Evolutionary conservation across 306 rosid genomes (phyloP), one percentile per base, ranked within the genome.

Genomic region (Gastrolobium villosum): DNA sequence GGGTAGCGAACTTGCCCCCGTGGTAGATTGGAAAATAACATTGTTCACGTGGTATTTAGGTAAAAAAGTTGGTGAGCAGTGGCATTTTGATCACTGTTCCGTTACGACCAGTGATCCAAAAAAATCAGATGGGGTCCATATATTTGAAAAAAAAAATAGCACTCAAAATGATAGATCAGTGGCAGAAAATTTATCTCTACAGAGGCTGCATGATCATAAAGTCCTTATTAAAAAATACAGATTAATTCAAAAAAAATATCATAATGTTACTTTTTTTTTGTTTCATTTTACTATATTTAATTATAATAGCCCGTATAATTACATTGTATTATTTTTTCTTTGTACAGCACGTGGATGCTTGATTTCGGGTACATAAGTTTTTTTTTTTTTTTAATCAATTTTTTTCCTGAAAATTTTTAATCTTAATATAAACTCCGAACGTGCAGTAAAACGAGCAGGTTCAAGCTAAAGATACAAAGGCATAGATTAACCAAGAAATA

Each of bases 391-490:
- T 2, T 0, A 8, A 45, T 41, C 37, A 9, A 2, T 5, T 13
- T 31, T 45, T 45, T 0, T 3, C 32, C 32, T 10, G 46, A 0
- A 67, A 45, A 7, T 2, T 69, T 49, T 44, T 35, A 79, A 70
- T 78, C 44, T 46, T n/a, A 72, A 35, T 64, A 64, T 32, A 36
- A 26, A 35, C 26, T n/a, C 48, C 7, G n/a, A 75, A 75, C 75
- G 56, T 68, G 57, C 56, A 35, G 60, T 35, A 53, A 61, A 39
- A 70, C 45, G 39, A 48, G 45, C 36, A 53, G 63, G 81, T 53
- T 45, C 72, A 40, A 65, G 67, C 52, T 44, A 48, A 77, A 83
- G 66, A 83, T 55, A 75, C 79, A 77, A 79, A 56, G 70, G 55
- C 57, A 75, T 68, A 57, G 53, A 69, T 46, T 79, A 75, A 76